Evolutionary conservation across 495 filamentous ascomycete genomes (phyloP).

Genomic region (Chaetomium cochliodes): DNA sequence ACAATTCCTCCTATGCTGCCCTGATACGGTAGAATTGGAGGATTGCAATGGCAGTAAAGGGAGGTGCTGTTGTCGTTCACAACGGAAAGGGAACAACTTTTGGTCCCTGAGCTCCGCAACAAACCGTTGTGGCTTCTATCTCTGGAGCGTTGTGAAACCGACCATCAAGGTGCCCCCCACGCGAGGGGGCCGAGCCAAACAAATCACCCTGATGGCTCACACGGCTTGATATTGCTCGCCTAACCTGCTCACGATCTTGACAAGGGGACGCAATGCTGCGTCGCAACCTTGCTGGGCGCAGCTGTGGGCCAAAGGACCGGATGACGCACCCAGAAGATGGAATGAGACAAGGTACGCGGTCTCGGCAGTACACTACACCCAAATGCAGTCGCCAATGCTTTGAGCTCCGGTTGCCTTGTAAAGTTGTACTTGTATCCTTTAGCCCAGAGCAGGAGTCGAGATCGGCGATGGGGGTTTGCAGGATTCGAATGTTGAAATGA

Average conservation of each 20-base stretch:
- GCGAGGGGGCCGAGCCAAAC: constrained; percentile 21
- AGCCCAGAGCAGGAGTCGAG: no score
- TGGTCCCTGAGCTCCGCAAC: no score
- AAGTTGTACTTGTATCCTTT: no score
- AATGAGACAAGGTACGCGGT: constrained; percentile 1
- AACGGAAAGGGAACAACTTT: no score
- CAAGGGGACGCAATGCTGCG: constrained; percentile 13
- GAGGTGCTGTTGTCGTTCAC: not conserved
- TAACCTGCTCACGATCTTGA: not conserved
- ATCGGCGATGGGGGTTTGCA: no score
- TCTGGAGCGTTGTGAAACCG: not conserved
- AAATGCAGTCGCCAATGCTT: not conserved
- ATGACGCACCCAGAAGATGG: constrained; percentile 25
- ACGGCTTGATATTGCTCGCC: constrained; percentile 24
- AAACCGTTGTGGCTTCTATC: no score
- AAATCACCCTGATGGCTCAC: constrained; percentile 14
- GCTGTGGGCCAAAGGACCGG: constrained; percentile 15
- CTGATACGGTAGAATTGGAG: not conserved
- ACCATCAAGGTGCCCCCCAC: constrained; percentile 20
- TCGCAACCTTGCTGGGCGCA: not conserved
- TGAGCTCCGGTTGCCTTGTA: not conserved
- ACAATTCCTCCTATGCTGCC: not conserved
- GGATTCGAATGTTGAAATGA: no score
- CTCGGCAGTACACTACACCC: not conserved
- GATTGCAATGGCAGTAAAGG: not conserved